phyloP scores from a whole-genome alignment of 306 rosid genomes.

The Lathyrus aphaca region DNA sequence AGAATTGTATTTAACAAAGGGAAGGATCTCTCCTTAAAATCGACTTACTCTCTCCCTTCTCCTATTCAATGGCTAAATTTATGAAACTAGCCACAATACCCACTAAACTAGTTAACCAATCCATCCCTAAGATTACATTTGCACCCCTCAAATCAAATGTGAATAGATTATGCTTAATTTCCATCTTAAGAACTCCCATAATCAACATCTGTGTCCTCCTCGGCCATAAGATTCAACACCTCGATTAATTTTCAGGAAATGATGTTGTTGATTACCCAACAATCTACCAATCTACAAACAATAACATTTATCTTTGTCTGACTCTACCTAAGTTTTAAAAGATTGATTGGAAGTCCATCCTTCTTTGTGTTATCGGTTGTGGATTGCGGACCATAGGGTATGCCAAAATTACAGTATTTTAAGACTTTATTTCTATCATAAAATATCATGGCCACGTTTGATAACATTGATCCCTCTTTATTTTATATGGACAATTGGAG shows the following conservation, averaged over 20 bases:
- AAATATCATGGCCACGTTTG: neutral
- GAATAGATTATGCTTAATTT: neutral
- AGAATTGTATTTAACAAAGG: conserved; percentile 2
- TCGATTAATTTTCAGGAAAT: neutral
- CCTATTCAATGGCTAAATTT: conserved; percentile 5
- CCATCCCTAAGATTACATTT: neutral
- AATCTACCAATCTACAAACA: too few species aligned
- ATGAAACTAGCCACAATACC: conserved; percentile 1
- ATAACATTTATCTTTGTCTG: too few species aligned
- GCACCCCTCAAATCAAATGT: neutral
- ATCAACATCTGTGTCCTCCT: neutral
- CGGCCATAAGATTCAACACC: neutral
- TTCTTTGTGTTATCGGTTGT: neutral
- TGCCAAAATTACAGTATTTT: neutral
- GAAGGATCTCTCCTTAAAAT: neutral
- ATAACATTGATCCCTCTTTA: neutral
- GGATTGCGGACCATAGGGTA: neutral
- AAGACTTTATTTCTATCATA: neutral
- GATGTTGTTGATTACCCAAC: neutral
- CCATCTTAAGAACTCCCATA: neutral
- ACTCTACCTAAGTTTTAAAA: too few species aligned
- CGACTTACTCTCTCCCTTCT: neutral
- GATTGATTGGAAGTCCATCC: neutral
- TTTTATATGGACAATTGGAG: neutral
- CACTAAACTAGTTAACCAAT: neutral